Evolutionary conservation across 371 early-diverging fungal genomes (phyloP).

Genomic region (Mucor circinelloides): DNA sequence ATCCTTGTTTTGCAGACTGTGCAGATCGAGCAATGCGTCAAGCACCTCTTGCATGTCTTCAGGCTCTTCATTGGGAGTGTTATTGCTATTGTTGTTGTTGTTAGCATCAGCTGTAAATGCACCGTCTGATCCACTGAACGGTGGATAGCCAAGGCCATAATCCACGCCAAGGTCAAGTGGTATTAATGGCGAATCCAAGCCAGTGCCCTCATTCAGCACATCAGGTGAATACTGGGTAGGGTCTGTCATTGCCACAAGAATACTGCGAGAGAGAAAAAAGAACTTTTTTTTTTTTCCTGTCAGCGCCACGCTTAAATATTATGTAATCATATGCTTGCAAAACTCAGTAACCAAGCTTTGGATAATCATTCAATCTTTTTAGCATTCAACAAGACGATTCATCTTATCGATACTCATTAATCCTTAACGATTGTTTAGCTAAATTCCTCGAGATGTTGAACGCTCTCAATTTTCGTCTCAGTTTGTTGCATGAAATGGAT

Average conservation of each 20-base stretch:
- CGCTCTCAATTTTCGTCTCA: too few relatives aligned
- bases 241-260: neutral
- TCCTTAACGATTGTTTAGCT: too few relatives aligned
- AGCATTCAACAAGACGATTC: too few relatives aligned
- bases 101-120: neutral
- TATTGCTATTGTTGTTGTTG: neutral
- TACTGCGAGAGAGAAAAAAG: neutral
- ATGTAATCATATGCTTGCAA: too few relatives aligned
- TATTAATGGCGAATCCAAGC: neutral
- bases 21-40: slow-evolving; percentile 11
- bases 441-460: too few relatives aligned
- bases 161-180: neutral
- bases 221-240: neutral
- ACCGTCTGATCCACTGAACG: neutral
- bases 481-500: too few relatives aligned
- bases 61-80: neutral
- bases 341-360: neutral
- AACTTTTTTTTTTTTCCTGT: neutral
- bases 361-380: neutral
- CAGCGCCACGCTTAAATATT: neutral
- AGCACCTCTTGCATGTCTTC: slow-evolving; percentile 10
- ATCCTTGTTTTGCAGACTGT: neutral
- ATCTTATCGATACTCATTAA: too few relatives aligned
- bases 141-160: neutral
- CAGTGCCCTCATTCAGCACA: neutral